Percentiles rank a stretch among this genome's conserved stretches.
These are phyloP conservation scores for Spathaspora sp. DNA, from an alignment of 1,139 yeast genomes.

Conservation along the genomic window DNA sequence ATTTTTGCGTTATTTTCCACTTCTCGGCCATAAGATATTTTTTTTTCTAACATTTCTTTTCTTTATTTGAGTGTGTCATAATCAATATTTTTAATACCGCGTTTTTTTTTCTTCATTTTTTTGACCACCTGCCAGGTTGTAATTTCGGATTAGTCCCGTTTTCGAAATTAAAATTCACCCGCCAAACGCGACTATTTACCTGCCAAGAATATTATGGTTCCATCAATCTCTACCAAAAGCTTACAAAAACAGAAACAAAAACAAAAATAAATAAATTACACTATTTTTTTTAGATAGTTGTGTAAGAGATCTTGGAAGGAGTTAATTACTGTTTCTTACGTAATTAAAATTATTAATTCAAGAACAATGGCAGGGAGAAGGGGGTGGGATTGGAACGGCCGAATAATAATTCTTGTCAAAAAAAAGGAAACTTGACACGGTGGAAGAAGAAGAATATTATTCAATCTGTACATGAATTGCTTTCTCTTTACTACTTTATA, in stretches of 20 bases:
- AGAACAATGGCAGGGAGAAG: too few relatives aligned
- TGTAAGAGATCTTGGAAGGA: not conserved
- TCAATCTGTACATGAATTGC: not conserved
- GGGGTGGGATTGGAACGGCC: not conserved
- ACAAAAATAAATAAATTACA: not conserved
- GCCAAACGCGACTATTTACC: not conserved
- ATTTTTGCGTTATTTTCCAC: not conserved
- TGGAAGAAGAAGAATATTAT: not conserved
- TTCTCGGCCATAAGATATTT: not conserved
- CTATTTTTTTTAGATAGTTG: too few relatives aligned
- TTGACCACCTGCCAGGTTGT: not conserved
- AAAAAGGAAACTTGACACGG: not conserved
- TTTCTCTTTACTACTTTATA: not conserved
- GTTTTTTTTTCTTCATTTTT: not conserved
- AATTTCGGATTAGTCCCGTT: too few relatives aligned
- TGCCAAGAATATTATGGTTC: not conserved
- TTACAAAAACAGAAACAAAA: too few relatives aligned
- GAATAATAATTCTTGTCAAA: not conserved
- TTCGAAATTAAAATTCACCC: not conserved
- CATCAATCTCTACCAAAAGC: too few relatives aligned
- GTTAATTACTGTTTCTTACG: not conserved
- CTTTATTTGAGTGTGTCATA: not conserved
- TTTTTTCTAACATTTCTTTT: not conserved
- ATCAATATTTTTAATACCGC: not conserved
- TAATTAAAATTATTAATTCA: not conserved